Base-by-base conservation (phyloP, 2,329 filamentous ascomycete species). In the Sarocladium kiliense region DNA sequence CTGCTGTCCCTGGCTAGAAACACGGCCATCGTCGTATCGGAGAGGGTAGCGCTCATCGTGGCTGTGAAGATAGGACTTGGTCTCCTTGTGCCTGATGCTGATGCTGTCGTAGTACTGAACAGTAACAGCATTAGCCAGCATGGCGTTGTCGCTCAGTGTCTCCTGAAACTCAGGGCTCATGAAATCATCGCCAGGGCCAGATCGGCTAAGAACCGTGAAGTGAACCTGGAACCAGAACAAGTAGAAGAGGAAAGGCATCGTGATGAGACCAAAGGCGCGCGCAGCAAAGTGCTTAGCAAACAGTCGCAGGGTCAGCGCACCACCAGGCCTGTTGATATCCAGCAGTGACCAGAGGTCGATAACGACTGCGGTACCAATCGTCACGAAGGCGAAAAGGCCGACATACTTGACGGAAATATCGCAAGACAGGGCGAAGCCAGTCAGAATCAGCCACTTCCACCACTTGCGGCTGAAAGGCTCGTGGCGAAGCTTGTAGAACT, bases 211-310 rank as follows among this genome's bases (percentile, higher is more conserved):
- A 64, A 99, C 90, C 44, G 90, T 81, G 71, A 99, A 99, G 75
- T 99, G 94, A 27, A 99, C 92, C 79, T 99, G 94, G 86, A 99
- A 99, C 94, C 94, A 99, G 80, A 99, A 97, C 47, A 99, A 83
- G 73, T 99, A 99, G 74, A 99, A 95, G 66, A 97, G 79, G 79
- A 99, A 97, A 14, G 94, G 94, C 62, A 97, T 83, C 62, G 96
- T 70, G 63, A 97, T 90, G 55, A 99, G 78, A 14, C 89, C 92
- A 60, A 95, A 77, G n/a, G 86, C 83, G 54, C 94, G 89, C 59
- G 94, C 94, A 37, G 77, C 82, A 68, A 99, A 95, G 74, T 99
- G 94, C 76, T 95, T 93, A 61, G 79, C 83, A 68, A 97, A 97
- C 41, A 89, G 80, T 50, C 82, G 77, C 63, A 99, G 78, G 63